Conservation (phyloP, 805 yeast genomes). For the Starmerella floricola region DNA sequence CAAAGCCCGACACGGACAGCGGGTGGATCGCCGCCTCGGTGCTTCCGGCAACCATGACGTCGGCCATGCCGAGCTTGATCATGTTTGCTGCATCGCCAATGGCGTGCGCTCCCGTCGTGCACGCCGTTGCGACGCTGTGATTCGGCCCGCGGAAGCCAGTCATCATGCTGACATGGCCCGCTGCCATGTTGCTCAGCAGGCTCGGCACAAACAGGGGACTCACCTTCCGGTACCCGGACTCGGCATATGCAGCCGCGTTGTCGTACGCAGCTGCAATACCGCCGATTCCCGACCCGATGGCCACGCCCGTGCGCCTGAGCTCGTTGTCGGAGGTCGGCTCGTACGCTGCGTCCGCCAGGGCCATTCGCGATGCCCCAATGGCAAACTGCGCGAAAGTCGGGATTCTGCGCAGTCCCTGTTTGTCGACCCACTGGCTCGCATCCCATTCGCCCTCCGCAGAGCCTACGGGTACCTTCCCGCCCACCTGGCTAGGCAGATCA, state of each 20-base stretch:
- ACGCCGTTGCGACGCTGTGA: slow-evolving; percentile 84
- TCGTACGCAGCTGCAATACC: slow-evolving; percentile 62
- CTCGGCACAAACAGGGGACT: slow-evolving; percentile 82
- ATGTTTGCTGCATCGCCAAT: slow-evolving; percentile 86
- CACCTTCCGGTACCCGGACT: slow-evolving; percentile 51
- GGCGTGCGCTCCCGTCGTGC: slow-evolving; percentile 91
- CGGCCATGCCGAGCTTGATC: slow-evolving; percentile 65
- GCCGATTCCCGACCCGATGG: slow-evolving; percentile 91
- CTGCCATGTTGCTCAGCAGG: slow-evolving; percentile 82
- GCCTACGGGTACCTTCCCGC: slow-evolving; percentile 60
- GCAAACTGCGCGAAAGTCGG: slow-evolving; percentile 73
- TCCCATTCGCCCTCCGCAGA: slow-evolving; percentile 40
- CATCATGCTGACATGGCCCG: slow-evolving; percentile 75
- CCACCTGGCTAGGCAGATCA: slow-evolving; percentile 56
- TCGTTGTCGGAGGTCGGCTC: slow-evolving; percentile 28
- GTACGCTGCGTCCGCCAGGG: slow-evolving; percentile 56
- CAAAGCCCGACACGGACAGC: slow-evolving; percentile 76
- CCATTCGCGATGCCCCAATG: slow-evolving; percentile 62
- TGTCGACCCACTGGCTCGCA: slow-evolving; percentile 37
- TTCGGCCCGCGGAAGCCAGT: slow-evolving; percentile 72
- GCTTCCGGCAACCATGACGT: slow-evolving; percentile 90
- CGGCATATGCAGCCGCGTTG: slow-evolving; percentile 42
- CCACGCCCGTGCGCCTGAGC: slow-evolving; percentile 40
- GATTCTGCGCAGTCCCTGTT: slow-evolving; percentile 43
- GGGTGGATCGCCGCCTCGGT: slow-evolving; percentile 83